These are phyloP conservation scores for Aspergillus brunneoviolaceus DNA, from an alignment of 2,329 filamentous ascomycete genomes.

Conservation along the genomic window DNA sequence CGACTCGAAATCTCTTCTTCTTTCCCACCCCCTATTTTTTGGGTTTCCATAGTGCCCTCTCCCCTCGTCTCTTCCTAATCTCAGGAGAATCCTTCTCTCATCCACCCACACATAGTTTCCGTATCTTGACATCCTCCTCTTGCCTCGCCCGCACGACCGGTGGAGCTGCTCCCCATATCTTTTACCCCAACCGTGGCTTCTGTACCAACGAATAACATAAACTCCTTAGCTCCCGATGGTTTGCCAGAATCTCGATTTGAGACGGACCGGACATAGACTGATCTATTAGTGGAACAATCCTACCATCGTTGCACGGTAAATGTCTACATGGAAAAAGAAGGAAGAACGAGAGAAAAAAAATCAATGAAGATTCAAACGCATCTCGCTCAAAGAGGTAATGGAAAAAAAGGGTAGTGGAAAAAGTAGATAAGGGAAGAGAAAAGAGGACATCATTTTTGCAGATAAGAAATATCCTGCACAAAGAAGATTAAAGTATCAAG, in stretches of 20 bases:
- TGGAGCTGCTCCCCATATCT: neutral
- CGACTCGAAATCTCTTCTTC: slow-evolving; percentile 10
- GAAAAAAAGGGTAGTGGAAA: slow-evolving; percentile 7
- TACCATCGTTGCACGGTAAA: slow-evolving; percentile 1
- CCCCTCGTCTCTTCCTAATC: too few relatives aligned
- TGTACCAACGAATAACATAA: neutral
- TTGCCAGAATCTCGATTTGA: neutral
- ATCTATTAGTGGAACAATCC: neutral
- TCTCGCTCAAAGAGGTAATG: slow-evolving; percentile 15
- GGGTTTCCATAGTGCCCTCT: neutral
- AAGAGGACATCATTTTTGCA: slow-evolving; percentile 13
- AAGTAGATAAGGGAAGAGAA: slow-evolving; percentile 11
- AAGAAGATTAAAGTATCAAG: slow-evolving; percentile 32
- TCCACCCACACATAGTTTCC: too few relatives aligned
- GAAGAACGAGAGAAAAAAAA: slow-evolving; percentile 15
- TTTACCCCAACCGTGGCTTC: neutral
- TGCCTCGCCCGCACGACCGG: neutral
- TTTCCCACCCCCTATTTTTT: neutral
- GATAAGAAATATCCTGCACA: slow-evolving; percentile 23
- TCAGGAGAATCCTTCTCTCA: neutral
- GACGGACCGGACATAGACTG: neutral
- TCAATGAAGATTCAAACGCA: slow-evolving; percentile 18
- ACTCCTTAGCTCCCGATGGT: neutral
- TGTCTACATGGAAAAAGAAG: slow-evolving; percentile 21
- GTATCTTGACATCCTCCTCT: neutral